Base-by-base conservation (phyloP, 2,329 filamentous ascomycete genomes). In the Xylaria sp. region DNA sequence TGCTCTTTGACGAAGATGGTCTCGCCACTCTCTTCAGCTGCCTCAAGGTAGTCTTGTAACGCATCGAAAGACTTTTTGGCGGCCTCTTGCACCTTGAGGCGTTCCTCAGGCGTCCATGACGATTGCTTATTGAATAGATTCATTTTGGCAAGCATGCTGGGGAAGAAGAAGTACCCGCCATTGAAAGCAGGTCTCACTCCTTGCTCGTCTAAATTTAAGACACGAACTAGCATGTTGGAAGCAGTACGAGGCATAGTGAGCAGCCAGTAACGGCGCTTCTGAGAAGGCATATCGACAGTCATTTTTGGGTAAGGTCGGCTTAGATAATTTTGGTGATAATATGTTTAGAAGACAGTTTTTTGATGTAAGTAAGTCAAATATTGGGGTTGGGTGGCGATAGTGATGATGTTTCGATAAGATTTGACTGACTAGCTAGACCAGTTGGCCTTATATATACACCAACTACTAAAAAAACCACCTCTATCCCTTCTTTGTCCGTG, bases 91-190 rank as follows among this genome's bases (percentile, higher is more conserved):
- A 68, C 31, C 5, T 1, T 18, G 3, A 18, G 41, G 25, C n/a
- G 39, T 0, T 72, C 65, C 20, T 70, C 65, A 5, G 51, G 18
- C 1, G 69, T 66, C 67, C 67, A 69, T 13, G 34, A 1, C 13
- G 39, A 20, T 13, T 61, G 57, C 31, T 65, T 72, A 7, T 48
- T 18, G n/a, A 50, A 65, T n/a, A 70, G 1, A 0, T 1, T 3
- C 5, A 72, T 5, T n/a, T 67, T 62, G 4, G 56, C 5, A 15
- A 63, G 0, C 59, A 69, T 56, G 18, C 59, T 59, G 0, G 59
- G 57, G 23, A 72, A 69, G 55, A 73, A 73, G 50, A 73, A 73
- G 23, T 73, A 73, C 1, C 72, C 72, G n/a, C 72, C 69, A 12
- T 67, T n/a, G 23, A 10, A 44, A 18, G 67, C 44, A 15, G 69